Evolutionary conservation across 2,329 filamentous ascomycete species (phyloP).

Genomic region (Penicillium sp.): DNA sequence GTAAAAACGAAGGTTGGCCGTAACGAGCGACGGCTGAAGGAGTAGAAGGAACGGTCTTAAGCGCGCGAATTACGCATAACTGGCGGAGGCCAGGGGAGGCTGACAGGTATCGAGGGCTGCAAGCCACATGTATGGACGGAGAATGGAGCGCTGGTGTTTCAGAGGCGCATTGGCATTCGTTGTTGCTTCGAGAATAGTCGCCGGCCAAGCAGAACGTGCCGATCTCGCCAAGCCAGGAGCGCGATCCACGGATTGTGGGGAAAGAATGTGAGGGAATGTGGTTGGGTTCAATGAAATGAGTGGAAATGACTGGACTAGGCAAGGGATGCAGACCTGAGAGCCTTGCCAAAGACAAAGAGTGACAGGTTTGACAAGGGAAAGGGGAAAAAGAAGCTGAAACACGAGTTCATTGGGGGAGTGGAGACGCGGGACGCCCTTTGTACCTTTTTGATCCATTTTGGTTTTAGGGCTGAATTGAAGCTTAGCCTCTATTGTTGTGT

Average conservation of each 20-base stretch:
- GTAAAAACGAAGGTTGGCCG: background rate
- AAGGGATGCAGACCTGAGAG: background rate
- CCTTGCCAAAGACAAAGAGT: background rate
- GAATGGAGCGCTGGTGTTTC: constrained; percentile 12
- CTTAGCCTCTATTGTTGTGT: background rate
- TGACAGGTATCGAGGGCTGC: constrained; percentile 1
- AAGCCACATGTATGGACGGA: constrained; percentile 3
- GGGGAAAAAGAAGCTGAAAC: constrained; percentile 19
- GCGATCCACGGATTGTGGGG: constrained; percentile 15
- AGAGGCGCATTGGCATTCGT: constrained; percentile 9
- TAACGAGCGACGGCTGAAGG: constrained; percentile 11
- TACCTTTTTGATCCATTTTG: background rate
- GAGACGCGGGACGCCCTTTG: background rate
- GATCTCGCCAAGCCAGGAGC: constrained; percentile 25
- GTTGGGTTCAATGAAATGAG: background rate
- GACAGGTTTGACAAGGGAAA: constrained; percentile 7
- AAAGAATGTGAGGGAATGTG: constrained; percentile 16
- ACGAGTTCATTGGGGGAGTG: background rate
- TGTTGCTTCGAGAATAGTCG: constrained; percentile 7
- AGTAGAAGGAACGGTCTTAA: constrained; percentile 15
- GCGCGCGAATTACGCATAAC: constrained; percentile 20
- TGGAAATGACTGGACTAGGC: constrained; percentile 8
- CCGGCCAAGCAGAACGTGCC: constrained; percentile 10
- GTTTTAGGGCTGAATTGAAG: constrained; percentile 5
- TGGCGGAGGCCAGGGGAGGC: constrained; percentile 10